Evolutionary conservation across 2,329 filamentous ascomycete genomes (phyloP).

Genomic region (Arachnopeziza araneosa): DNA sequence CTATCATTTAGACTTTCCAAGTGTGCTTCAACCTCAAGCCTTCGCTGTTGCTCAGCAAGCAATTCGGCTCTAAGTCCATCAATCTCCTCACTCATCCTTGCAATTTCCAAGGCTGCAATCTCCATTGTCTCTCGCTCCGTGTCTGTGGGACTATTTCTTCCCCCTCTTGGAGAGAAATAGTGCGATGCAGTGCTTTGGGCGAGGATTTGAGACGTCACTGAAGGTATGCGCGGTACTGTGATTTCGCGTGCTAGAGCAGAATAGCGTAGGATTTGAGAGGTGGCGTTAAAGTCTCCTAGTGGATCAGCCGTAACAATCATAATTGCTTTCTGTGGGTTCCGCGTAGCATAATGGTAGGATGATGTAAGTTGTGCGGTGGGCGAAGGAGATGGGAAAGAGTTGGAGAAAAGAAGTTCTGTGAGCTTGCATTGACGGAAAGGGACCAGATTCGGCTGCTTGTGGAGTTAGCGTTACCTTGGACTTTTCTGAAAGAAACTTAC

Average conservation of each 20-base stretch:
- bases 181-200: conserved; percentile 20
- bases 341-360: conserved; percentile 32
- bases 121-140: conserved; percentile 70
- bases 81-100: conserved; percentile 70
- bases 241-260: conserved; percentile 89
- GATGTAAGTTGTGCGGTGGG: conserved; percentile 10
- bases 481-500: conserved; percentile 38
- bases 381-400: conserved; percentile 57
- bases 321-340: conserved; percentile 77
- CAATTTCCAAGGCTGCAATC: conserved; percentile 73
- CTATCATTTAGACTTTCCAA: conserved; percentile 62
- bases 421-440: conserved; percentile 81
- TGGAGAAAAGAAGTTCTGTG: conserved; percentile 81
- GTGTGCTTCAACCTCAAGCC: conserved; percentile 67
- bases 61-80: conserved; percentile 68
- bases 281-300: conserved; percentile 90
- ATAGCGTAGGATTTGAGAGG: conserved; percentile 91
- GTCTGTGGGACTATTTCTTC: conserved; percentile 24
- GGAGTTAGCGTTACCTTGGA: conserved; percentile 6
- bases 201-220: conserved; percentile 66
- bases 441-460: conserved; percentile 59
- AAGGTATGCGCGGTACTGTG: conserved; percentile 83
- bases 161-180: conserved; percentile 17
- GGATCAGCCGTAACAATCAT: conserved; percentile 98
- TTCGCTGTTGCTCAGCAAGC: conserved; percentile 62